Evolutionary conservation across 2,329 filamentous ascomycete species (phyloP), one percentile per base, ranked within the genome.

Genomic region (Rhynchosporium agropyri): DNA sequence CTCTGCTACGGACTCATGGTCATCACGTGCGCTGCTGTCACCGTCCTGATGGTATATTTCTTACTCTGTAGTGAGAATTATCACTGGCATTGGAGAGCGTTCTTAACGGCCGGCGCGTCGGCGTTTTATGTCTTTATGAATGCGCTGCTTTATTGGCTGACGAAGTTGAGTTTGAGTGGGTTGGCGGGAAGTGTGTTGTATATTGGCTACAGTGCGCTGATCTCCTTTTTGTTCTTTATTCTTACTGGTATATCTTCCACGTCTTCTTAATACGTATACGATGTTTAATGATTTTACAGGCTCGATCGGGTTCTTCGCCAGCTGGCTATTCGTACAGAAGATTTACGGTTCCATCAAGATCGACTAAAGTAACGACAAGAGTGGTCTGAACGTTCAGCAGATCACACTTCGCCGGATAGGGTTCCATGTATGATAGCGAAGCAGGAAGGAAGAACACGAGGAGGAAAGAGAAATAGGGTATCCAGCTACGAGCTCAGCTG

Each of bases 291-390:
- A 61, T 65, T 36, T 59, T 62, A 3, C 67, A 97, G 95, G 94
- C 38, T 90, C 94, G 0, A 98, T 99, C 74, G 95, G 95, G 61
- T 97, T 95, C 80, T 92, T 97, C 71, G 87, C 95, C 8, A 96
- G 92, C 75, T 98, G 93, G 91, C 84, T 89, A 75, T 99, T 99
- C 75, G 89, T 96, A 59, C 86, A 91, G 69, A 94, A 90, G 76
- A 99, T 99, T 65, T 99, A 99, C 77, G 81, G 87, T 29, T 97
- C 93, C n/a, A 96, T 99, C 80, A 99, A 99, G 82, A 92, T 99
- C 68, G 95, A 99, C 75, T 99, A 69, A 33, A 45, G 20, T 9
- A 3, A 10, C 36, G 7, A 8, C 9, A 20, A 20, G 20, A 28
- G n/a, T 1, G 8, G 6, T 3, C n/a, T 26, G 33, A 15, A 12